Evolutionary conservation across 2,329 filamentous ascomycete genomes (phyloP), one percentile per base, ranked within the genome.

Genomic region (Pseudopithomyces maydicus): DNA sequence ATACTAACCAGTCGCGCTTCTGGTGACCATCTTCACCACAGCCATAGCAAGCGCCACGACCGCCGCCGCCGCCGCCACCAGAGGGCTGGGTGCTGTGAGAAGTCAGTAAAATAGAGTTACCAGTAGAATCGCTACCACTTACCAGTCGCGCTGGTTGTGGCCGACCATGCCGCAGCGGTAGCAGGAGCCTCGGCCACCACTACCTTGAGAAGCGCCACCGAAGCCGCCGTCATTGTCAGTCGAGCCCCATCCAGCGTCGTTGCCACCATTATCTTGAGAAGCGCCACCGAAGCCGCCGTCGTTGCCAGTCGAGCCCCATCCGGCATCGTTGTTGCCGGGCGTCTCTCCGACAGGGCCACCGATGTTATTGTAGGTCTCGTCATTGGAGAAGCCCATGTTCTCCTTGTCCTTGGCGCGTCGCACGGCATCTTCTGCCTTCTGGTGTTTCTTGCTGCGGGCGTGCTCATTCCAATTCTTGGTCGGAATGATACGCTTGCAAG

Each of bases 231-330:
- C 55, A 41, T 54, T 56, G 51, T 55, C 59, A 22, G 43, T 56
- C 22, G 38, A 4, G n/a, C 7, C n/a, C 33, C 33, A 46, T 41
- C 39, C 23, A 20, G 12, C 22, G 17, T 33, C 43, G 8, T 1
- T 43, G 15, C 57, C n/a, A n/a, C n/a, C n/a, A n/a, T n/a, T n/a
- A n/a, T n/a, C n/a, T 88, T 84, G 48, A 22, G 23, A 36, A 19
- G 36, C n/a, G 36, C 17, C 43, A 29, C 36, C 56, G 36, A 61
- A 60, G 19, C 39, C 57, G 44, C 57, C 57, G 49, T 43, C 55
- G 43, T 54, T 56, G 51, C 54, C 59, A 22, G 43, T 56, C 22
- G 38, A 4, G n/a, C 7, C n/a, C 33, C 33, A 46, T 41, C 39
- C 23, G 20, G 12, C 22, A 15, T 33, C 43, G 8, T 1, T 43